Evolutionary conservation across 331 rosid genomes (phyloP), one percentile per base, ranked within the genome.

Genomic region (Malus hybrid): DNA sequence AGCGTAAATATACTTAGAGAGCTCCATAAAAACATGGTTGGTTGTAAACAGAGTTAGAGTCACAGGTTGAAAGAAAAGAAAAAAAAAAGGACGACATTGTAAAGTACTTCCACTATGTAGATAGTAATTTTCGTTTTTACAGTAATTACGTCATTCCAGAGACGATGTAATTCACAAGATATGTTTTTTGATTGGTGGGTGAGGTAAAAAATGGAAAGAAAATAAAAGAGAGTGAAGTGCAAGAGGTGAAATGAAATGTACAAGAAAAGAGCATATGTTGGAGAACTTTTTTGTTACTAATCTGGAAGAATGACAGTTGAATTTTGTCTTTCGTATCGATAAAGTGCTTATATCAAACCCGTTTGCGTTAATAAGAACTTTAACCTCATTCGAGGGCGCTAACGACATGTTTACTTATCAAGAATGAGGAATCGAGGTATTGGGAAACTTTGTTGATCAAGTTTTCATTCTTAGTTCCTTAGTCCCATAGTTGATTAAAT

Each of bases 1-100:
- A 42, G 10, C 15, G 16, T 33, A 24, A n/a, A 55, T 20, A 57
- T 1, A 39, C 46, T 39, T 39, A 39, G 28, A 54, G 46, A 31
- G 29, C n/a, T 71, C 66, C 76, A 34, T 72, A 72, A 33, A 56
- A 20, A n/a, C 14, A 57, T 72, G 76, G 15, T 57, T 57, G 28
- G 67, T 72, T 72, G 76, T 39, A 39, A 36, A 36, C 44, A 36
- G 44, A 36, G 44, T 46, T 36, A 71, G 76, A 63, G 36, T 56
- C 34, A 15, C 22, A 71, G 67, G 24, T 11, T 71, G 66, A 19
- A 52, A 50, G 56, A 15, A 16, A 50, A 15, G 12, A 39, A 4
- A 16, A 50, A 71, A n/a, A 33, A 20, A 20, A 15, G 60, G 66
- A 33, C 66, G 8, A 56, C 76, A 72, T 13, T 72, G 76, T 72